These are phyloP conservation scores for Beauveria asiatica DNA, from an alignment of 2,329 filamentous ascomycete species.

Conservation along the genomic window DNA sequence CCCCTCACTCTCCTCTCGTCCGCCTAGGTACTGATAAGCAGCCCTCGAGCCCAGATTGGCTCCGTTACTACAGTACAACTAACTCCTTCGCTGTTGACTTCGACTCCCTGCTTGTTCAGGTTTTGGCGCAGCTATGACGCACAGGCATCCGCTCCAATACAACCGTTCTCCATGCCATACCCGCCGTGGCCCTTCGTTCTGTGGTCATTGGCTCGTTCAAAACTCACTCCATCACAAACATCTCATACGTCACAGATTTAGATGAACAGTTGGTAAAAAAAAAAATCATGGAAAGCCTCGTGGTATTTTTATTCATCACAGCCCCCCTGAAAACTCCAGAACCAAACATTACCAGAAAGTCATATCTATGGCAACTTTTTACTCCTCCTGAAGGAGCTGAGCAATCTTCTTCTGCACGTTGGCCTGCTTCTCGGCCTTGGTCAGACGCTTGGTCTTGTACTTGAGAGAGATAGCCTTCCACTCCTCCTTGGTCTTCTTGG, in stretches of 20 bases:
- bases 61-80: background rate
- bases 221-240: background rate
- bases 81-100: background rate
- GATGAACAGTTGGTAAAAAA: background rate
- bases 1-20: background rate
- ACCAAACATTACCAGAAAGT: slow-evolving; percentile 23
- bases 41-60: background rate
- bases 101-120: background rate
- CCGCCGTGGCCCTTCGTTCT: too few species aligned
- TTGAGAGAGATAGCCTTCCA: slow-evolving; percentile 95
- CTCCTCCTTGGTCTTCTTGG: slow-evolving; percentile 96
- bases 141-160: background rate
- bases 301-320: slow-evolving; percentile 26
- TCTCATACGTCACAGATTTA: background rate
- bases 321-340: slow-evolving; percentile 31
- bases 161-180: too few species aligned
- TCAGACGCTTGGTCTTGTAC: slow-evolving; percentile 69
- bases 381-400: slow-evolving; percentile 54
- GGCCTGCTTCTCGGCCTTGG: slow-evolving; percentile 73
- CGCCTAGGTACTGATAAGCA: background rate
- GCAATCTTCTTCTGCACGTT: slow-evolving; percentile 88
- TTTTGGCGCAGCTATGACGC: background rate
- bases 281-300: slow-evolving; percentile 10
- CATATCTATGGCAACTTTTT: slow-evolving; percentile 21
- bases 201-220: background rate